These are phyloP conservation scores for Quaeritorhiza haematococci DNA, from an alignment of 371 early-diverging fungal genomes.

Conservation along the genomic window DNA sequence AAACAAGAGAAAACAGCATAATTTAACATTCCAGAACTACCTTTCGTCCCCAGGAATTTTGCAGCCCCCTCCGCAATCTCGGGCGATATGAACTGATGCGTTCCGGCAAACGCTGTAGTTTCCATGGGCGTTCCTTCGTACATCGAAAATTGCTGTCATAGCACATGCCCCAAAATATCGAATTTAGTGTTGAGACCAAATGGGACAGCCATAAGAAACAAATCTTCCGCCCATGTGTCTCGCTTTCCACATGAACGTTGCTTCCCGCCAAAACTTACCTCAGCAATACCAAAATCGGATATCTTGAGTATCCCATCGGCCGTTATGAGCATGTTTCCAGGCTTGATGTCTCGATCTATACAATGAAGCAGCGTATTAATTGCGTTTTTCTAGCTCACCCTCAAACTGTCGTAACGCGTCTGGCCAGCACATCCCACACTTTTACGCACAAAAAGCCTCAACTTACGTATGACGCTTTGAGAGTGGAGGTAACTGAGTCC, in stretches of 20 bases:
- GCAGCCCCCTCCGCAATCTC: conserved; percentile 39
- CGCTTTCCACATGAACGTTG: too few relatives aligned
- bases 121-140: conserved; percentile 30
- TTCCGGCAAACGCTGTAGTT: conserved; percentile 40
- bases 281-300: conserved; percentile 54
- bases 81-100: conserved; percentile 49
- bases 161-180: not conserved
- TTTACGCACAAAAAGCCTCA: not conserved
- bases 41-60: conserved; percentile 28
- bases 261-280: conserved; percentile 30
- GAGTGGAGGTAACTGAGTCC: conserved; percentile 49
- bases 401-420: conserved; percentile 19
- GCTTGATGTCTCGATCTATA: conserved; percentile 67
- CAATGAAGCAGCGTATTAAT: not conserved
- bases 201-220: too few relatives aligned
- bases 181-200: not conserved
- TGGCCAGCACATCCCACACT: conserved; percentile 24
- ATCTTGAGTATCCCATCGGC: conserved; percentile 52
- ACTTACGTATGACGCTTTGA: conserved; percentile 48
- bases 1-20: not conserved
- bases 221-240: too few relatives aligned
- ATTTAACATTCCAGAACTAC: conserved; percentile 15
- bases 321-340: conserved; percentile 62
- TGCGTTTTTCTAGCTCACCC: too few relatives aligned
- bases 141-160: conserved; percentile 31